Percentiles rank a stretch among this genome's conserved stretches.
phyloP scores from a whole-genome alignment of 495 filamentous ascomycete species.

The Aspergillus hancockii region DNA sequence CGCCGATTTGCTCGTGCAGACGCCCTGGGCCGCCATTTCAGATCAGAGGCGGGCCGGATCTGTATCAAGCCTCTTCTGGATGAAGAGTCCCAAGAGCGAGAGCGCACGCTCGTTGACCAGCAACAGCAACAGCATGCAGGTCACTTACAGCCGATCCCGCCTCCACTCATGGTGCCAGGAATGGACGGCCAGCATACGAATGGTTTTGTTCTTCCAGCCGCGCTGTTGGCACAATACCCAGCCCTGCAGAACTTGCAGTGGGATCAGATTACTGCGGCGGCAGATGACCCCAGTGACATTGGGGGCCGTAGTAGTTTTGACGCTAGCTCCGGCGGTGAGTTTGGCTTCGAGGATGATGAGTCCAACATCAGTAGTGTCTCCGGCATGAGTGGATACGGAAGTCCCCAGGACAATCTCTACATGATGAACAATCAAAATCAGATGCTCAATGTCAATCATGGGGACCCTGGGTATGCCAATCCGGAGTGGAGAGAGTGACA shows the following conservation, averaged over 20 bases:
- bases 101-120: slow-evolving; percentile 66
- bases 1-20: slow-evolving; percentile 93
- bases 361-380: slow-evolving; percentile 37
- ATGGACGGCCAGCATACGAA: slow-evolving; percentile 46
- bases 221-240: slow-evolving; percentile 87
- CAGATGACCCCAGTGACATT: slow-evolving; percentile 69
- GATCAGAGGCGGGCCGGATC: slow-evolving; percentile 89
- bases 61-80: slow-evolving; percentile 96
- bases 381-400: slow-evolving; percentile 38
- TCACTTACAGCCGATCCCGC: slow-evolving; percentile 44
- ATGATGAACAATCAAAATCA: slow-evolving; percentile 29
- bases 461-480: slow-evolving; percentile 33
- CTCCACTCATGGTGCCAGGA: slow-evolving; percentile 43
- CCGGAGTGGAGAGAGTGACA: slow-evolving; percentile 37
- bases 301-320: slow-evolving; percentile 88
- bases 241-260: slow-evolving; percentile 83
- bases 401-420: slow-evolving; percentile 38
- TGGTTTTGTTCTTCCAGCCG: slow-evolving; percentile 77
- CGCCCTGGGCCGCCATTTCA: slow-evolving; percentile 94
- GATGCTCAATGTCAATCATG: slow-evolving; percentile 36
- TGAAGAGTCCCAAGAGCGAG: slow-evolving; percentile 79
- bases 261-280: slow-evolving; percentile 54
- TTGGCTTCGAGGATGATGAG: slow-evolving; percentile 53
- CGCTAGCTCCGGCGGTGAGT: slow-evolving; percentile 70
- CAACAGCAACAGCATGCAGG: slow-evolving; percentile 46